Evolutionary conservation across 495 filamentous ascomycete species (phyloP), one percentile per base, ranked within the genome.

Genomic region (Cercophora samala): DNA sequence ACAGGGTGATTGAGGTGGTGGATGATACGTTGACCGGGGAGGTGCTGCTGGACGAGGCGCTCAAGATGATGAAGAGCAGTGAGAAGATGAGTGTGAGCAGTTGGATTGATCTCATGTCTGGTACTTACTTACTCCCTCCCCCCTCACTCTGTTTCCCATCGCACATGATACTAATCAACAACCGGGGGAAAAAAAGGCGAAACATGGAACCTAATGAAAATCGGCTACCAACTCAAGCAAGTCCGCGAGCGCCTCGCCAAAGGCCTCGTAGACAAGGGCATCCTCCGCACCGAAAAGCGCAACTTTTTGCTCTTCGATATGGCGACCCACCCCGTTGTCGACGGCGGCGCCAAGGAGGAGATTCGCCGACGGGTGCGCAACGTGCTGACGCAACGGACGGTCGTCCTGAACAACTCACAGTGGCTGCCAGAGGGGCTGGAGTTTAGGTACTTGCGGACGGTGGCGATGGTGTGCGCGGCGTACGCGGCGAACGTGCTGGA

Each of bases 181-280:
- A 53, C 29, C 37, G 54, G 24, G 18, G 29, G 6, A 46, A 8
- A 46, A 11, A 68, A 73, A 99, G 95, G 95, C 70, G 95, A 99
- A 80, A 99, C 95, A 66, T 99, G 95, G 95, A 99, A 99, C 73
- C 82, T 99, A 64, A 97, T 99, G 95, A 99, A 99, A 81, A 99
- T 99, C 72, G 95, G 95, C 75, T 99, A 99, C 81, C 95, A 98
- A 84, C 85, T 99, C 68, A 99, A 99, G 79, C 95, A 99, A 83
- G 95, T 99, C 62, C 93, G 95, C 73, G 95, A 99, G 83, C 92
- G 95, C 61, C 86, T 98, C 60, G 92, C 92, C 70, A 99, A 99
- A 78, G 95, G 95, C n/a, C 87, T 99, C 26, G 95, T 99, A 29
- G 95, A 99, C 79, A 99, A 99, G 80, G 95, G 95, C 64, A 97